These are phyloP conservation scores for Dimocarpus longan DNA, from an alignment of 345 rosid genomes.

Conservation along the genomic window DNA sequence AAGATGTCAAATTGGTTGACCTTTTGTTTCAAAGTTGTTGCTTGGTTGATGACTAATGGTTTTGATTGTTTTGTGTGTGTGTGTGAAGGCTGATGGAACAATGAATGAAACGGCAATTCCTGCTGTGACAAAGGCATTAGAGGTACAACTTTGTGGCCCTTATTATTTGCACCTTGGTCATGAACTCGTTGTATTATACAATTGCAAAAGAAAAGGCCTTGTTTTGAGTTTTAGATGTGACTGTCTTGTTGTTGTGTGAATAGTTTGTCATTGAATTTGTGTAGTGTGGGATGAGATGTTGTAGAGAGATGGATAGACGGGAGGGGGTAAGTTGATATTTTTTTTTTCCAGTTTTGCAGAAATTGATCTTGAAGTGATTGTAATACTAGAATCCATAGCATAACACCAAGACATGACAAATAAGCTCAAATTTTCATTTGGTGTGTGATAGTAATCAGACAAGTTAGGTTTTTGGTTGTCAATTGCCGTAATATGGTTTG, in stretches of 20 bases:
- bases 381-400: background rate
- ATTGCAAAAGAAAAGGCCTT: background rate
- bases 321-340: background rate
- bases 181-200: background rate
- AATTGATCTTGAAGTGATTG: background rate
- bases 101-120: constrained; percentile 70
- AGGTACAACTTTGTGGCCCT: constrained; percentile 39
- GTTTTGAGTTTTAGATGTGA: background rate
- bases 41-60: constrained; percentile 3
- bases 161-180: background rate
- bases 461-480: background rate
- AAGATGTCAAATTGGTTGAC: background rate
- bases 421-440: background rate
- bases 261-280: background rate
- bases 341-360: background rate
- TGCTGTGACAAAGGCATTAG: constrained; percentile 56
- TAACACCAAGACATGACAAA: background rate
- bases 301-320: background rate
- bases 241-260: background rate
- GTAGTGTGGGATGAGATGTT: background rate
- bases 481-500: background rate
- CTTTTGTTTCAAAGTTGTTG: background rate
- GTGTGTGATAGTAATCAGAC: background rate
- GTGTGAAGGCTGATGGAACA: constrained; percentile 71
- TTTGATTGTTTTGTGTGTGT: constrained; percentile 9